These are phyloP conservation scores for Trametes hirsuta DNA, from an alignment of 1,284 basidiomycete genomes.

Conservation along the genomic window DNA sequence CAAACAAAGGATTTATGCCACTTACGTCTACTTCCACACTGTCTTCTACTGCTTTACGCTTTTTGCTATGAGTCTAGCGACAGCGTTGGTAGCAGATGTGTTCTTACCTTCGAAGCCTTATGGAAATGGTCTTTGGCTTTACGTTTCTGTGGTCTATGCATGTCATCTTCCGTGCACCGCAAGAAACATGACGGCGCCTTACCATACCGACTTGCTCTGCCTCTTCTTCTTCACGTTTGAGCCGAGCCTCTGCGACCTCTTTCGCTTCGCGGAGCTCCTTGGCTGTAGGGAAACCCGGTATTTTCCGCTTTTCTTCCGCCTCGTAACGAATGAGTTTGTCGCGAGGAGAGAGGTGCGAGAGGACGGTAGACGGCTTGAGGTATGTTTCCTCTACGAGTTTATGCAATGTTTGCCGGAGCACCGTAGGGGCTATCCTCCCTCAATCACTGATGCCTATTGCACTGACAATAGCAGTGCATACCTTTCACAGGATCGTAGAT, in stretches of 20 bases:
- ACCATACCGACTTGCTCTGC: constrained; percentile 75
- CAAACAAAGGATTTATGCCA: neutral
- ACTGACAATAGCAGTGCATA: constrained; percentile 31
- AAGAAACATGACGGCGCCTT: constrained; percentile 32
- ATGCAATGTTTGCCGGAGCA: constrained; percentile 62
- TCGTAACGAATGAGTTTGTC: constrained; percentile 79
- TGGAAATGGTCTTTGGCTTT: constrained; percentile 55
- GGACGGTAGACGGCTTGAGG: constrained; percentile 71
- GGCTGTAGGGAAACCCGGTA: constrained; percentile 73
- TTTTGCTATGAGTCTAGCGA: neutral
- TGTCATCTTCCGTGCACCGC: constrained; percentile 10
- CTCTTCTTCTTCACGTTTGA: constrained; percentile 72
- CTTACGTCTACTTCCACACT: constrained; percentile 67
- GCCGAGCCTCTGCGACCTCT: constrained; percentile 60
- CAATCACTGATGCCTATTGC: neutral
- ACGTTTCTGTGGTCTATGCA: constrained; percentile 52
- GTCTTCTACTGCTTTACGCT: constrained; percentile 63
- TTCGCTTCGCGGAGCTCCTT: constrained; percentile 73
- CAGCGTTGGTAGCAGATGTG: neutral
- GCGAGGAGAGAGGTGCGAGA: constrained; percentile 74
- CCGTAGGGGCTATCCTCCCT: constrained; percentile 43
- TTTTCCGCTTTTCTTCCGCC: constrained; percentile 71
- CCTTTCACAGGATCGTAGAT: constrained; percentile 59
- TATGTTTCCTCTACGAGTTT: constrained; percentile 69
- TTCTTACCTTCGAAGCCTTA: constrained; percentile 54